These are phyloP conservation scores for Irpex sp. DNA, from an alignment of 1,284 basidiomycete genomes.

Conservation along the genomic window DNA sequence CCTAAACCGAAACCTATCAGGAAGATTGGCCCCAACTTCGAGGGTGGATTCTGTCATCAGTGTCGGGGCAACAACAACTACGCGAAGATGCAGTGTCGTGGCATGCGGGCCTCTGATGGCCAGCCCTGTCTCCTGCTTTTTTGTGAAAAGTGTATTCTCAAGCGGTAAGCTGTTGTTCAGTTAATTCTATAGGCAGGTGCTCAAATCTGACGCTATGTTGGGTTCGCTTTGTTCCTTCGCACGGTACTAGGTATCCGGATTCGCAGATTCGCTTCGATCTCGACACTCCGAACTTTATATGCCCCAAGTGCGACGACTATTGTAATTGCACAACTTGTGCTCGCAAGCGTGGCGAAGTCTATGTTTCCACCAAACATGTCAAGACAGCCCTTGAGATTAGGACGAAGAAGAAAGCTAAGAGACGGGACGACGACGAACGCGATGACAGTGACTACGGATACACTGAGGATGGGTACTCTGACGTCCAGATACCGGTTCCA, in stretches of 20 bases:
- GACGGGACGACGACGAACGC: background rate
- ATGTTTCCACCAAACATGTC: constrained; percentile 12
- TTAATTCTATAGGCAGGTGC: background rate
- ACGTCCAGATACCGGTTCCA: background rate
- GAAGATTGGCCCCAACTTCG: constrained; percentile 7
- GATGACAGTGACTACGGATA: background rate
- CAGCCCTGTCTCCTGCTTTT: constrained; percentile 20
- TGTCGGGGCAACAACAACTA: constrained; percentile 17
- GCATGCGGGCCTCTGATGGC: constrained; percentile 13
- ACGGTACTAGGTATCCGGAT: constrained; percentile 16
- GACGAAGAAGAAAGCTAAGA: background rate
- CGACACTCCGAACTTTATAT: constrained; percentile 18
- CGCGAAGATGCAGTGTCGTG: constrained; percentile 26
- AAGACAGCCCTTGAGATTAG: background rate
- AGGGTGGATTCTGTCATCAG: constrained; percentile 23
- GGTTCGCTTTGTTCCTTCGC: too few relatives aligned
- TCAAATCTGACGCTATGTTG: too few relatives aligned
- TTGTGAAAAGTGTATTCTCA: constrained; percentile 24
- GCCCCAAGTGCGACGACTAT: constrained; percentile 20
- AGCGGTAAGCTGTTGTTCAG: constrained; percentile 18
- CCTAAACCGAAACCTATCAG: constrained; percentile 12
- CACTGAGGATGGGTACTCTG: background rate
- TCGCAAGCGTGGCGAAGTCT: constrained; percentile 20
- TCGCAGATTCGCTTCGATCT: constrained; percentile 22
- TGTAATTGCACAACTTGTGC: constrained; percentile 28